phyloP scores from a whole-genome alignment of 441 rosid species.

The Cnidoscolus chayamansa region DNA sequence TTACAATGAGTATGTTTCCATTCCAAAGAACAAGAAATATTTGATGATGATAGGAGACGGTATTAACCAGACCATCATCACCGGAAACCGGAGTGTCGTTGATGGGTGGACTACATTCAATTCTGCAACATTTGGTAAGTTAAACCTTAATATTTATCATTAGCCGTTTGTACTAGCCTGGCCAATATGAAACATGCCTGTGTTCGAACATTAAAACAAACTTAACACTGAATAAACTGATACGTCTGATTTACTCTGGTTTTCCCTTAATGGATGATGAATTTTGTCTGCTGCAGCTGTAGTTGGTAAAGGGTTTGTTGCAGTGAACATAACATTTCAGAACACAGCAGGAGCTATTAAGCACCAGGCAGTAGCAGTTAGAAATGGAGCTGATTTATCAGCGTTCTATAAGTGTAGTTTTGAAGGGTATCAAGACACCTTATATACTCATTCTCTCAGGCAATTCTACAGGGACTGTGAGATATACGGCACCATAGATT shows the following conservation, averaged over 20 bases:
- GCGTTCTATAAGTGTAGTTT: slow-evolving; percentile 33
- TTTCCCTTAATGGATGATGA: too few species aligned
- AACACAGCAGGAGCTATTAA: slow-evolving; percentile 6
- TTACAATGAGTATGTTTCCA: slow-evolving; percentile 28
- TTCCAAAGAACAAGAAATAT: slow-evolving; percentile 29
- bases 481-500: slow-evolving; percentile 61
- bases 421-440: slow-evolving; percentile 41
- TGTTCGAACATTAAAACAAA: too few species aligned
- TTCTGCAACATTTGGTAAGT: slow-evolving; percentile 12
- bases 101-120: background rate
- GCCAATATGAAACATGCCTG: too few species aligned
- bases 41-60: slow-evolving; percentile 53
- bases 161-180: too few species aligned
- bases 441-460: slow-evolving; percentile 29
- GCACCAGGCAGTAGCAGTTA: slow-evolving; percentile 39
- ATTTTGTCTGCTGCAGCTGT: slow-evolving; percentile 28
- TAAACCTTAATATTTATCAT: too few species aligned
- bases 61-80: slow-evolving; percentile 48
- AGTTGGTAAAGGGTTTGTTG: slow-evolving; percentile 32
- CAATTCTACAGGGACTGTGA: slow-evolving; percentile 56
- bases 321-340: slow-evolving; percentile 28
- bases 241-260: too few species aligned
- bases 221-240: too few species aligned
- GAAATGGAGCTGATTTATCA: slow-evolving; percentile 18
- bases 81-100: slow-evolving; percentile 25